Evolutionary conservation across 176 grass and related monocot species (phyloP).

Genomic region (Triticum dicoccoides): DNA sequence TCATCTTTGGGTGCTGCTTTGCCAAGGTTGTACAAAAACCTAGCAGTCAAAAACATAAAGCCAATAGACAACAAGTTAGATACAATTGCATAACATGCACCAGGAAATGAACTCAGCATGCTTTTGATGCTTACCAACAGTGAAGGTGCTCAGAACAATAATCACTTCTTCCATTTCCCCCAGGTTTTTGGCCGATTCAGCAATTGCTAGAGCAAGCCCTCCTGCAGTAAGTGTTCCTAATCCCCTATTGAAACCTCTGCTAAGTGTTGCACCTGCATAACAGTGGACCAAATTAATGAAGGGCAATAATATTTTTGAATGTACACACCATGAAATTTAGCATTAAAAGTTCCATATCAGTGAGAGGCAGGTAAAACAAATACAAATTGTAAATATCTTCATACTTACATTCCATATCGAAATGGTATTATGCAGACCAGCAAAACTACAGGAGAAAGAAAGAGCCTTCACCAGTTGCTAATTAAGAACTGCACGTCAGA

Average conservation of each 20-base stretch:
- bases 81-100: slow-evolving; percentile 1
- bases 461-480: neutral
- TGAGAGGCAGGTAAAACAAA: neutral
- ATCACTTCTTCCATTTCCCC: slow-evolving; percentile 66
- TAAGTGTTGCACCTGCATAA: slow-evolving; percentile 79
- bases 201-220: slow-evolving; percentile 71
- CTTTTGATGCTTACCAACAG: slow-evolving; percentile 49
- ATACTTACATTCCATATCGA: neutral
- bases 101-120: neutral
- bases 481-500: neutral
- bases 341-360: neutral
- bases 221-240: slow-evolving; percentile 76
- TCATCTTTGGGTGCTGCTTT: slow-evolving; percentile 80
- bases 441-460: neutral
- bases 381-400: neutral
- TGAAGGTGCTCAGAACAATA: slow-evolving; percentile 63
- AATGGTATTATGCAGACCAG: neutral
- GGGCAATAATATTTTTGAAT: neutral
- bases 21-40: slow-evolving; percentile 63
- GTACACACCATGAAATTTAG: neutral
- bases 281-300: slow-evolving; percentile 15
- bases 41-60: slow-evolving; percentile 31
- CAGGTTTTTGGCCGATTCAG: slow-evolving; percentile 52
- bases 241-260: slow-evolving; percentile 84
- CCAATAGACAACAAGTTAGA: slow-evolving; percentile 9